Conservation (phyloP, 2,329 filamentous ascomycete genomes). For the Scedosporium dehoogii region DNA sequence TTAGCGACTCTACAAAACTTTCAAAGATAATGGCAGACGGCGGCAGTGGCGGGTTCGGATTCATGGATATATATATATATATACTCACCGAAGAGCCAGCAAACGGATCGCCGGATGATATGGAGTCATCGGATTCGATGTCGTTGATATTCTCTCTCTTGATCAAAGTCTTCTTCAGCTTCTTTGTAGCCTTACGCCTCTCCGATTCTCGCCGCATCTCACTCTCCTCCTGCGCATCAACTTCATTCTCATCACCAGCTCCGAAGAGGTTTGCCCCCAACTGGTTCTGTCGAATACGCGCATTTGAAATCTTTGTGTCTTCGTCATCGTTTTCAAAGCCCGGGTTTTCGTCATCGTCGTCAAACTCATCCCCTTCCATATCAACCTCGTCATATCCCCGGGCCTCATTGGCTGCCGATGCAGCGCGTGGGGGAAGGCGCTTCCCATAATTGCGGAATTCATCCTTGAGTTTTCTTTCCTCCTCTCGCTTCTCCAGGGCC, state of each 20-base stretch:
- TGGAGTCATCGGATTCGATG: constrained; percentile 61
- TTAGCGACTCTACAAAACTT: not conserved
- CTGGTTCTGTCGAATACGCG: constrained; percentile 68
- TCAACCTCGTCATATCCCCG: constrained; percentile 60
- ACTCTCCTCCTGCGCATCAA: constrained; percentile 66
- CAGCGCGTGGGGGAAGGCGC: constrained; percentile 4
- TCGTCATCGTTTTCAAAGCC: constrained; percentile 72
- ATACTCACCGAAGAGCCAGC: constrained; percentile 22
- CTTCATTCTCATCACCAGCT: constrained; percentile 56
- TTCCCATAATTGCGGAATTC: constrained; percentile 23
- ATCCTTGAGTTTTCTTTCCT: constrained; percentile 47
- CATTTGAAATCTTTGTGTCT: constrained; percentile 61
- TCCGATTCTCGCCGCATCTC: constrained; percentile 58
- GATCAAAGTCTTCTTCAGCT: constrained; percentile 68
- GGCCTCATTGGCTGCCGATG: constrained; percentile 5
- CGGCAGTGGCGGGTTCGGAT: too few species aligned
- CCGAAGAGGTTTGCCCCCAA: constrained; percentile 80
- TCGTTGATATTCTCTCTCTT: constrained; percentile 81
- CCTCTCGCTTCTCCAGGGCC: constrained; percentile 35
- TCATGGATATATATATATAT: not conserved
- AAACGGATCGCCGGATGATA: constrained; percentile 26
- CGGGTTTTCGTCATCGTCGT: constrained; percentile 76
- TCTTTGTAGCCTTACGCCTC: constrained; percentile 63
- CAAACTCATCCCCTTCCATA: constrained; percentile 62
- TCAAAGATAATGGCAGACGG: too few species aligned